Percentiles rank a stretch among this genome's conserved stretches.
Conservation (phyloP, 2,329 filamentous ascomycete genomes). For the Chrysoporthe cubensis region DNA sequence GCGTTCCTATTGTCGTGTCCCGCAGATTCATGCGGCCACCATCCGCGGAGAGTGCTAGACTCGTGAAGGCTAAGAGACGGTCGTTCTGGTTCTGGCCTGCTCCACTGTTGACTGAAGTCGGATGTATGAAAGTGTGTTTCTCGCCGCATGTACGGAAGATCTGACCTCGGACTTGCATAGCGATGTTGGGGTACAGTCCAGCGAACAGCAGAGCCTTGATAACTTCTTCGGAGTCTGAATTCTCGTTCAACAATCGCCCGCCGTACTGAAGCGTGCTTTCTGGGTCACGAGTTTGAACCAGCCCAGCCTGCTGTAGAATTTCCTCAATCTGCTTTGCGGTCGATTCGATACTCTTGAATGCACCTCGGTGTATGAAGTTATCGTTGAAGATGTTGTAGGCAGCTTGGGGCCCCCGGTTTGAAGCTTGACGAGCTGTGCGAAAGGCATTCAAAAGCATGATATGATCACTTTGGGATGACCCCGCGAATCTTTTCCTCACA, state of each 20-base stretch:
- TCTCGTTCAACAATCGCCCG: conserved; percentile 44
- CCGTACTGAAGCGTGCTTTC: conserved; percentile 34
- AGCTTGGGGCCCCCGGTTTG: not conserved
- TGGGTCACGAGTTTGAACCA: conserved; percentile 33
- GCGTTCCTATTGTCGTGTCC: not conserved
- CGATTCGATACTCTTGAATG: conserved; percentile 41
- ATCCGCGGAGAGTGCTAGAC: conserved; percentile 1
- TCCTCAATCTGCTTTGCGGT: conserved; percentile 43
- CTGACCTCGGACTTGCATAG: conserved; percentile 16
- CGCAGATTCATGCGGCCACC: conserved; percentile 9
- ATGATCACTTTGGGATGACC: not conserved
- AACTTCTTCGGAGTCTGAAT: conserved; percentile 46
- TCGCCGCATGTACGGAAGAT: conserved; percentile 5
- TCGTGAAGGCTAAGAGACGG: conserved; percentile 7
- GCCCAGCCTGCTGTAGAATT: conserved; percentile 40
- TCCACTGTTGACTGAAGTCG: conserved; percentile 8
- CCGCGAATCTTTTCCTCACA: not conserved
- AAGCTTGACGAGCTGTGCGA: not conserved
- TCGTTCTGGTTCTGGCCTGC: rapidly evolving
- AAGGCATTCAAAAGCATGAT: not conserved
- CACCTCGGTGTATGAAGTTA: conserved; percentile 33
- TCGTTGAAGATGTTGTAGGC: not conserved
- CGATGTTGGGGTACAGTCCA: conserved; percentile 50
- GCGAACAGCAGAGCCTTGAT: conserved; percentile 51
- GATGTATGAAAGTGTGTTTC: conserved; percentile 6